A percentile compares a stretch with the other conserved stretches of the same genome.
These are phyloP conservation scores for Anisogramma anomala DNA, from an alignment of 2,329 filamentous ascomycete genomes.

Conservation along the genomic window DNA sequence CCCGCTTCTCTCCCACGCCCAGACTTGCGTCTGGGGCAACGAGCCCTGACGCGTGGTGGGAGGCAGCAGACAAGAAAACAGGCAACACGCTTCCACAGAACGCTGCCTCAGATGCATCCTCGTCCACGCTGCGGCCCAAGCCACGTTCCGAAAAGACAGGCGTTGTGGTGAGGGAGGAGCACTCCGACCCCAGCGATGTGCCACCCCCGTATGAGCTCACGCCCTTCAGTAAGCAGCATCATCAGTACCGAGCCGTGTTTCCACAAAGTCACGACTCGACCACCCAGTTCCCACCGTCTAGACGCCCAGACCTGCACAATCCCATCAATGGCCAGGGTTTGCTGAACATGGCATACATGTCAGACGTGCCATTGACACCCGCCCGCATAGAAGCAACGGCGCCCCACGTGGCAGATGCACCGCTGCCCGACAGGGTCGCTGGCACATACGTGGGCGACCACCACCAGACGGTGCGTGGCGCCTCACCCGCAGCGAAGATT, in stretches of 20 bases:
- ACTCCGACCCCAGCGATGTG: constrained; percentile 26
- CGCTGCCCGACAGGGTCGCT: constrained; percentile 31
- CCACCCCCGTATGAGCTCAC: constrained; percentile 43
- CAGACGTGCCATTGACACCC: constrained; percentile 45
- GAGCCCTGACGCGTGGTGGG: constrained; percentile 29
- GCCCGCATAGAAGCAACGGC: constrained; percentile 13
- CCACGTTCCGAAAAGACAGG: constrained; percentile 29
- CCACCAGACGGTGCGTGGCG: constrained; percentile 29
- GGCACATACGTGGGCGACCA: constrained; percentile 37
- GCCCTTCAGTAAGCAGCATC: constrained; percentile 29
- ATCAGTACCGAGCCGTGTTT: constrained; percentile 46
- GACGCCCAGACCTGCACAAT: constrained; percentile 50
- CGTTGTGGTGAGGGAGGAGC: constrained; percentile 28
- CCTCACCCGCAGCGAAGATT: constrained; percentile 28
- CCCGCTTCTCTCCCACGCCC: constrained; percentile 29
- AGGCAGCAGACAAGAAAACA: constrained; percentile 17
- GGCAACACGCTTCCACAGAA: constrained; percentile 9
- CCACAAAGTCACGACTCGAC: constrained; percentile 40
- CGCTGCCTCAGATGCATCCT: constrained; percentile 14
- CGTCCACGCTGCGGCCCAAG: constrained; percentile 15
- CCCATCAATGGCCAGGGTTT: constrained; percentile 52
- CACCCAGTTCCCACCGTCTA: constrained; percentile 39
- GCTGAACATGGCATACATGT: constrained; percentile 44
- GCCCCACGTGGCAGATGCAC: constrained; percentile 16
- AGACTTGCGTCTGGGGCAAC: constrained; percentile 20